Percentiles rank a stretch among this genome's conserved stretches.
Evolutionary conservation across 306 rosid species (phyloP).

Genomic region (Crataegus laevigata): DNA sequence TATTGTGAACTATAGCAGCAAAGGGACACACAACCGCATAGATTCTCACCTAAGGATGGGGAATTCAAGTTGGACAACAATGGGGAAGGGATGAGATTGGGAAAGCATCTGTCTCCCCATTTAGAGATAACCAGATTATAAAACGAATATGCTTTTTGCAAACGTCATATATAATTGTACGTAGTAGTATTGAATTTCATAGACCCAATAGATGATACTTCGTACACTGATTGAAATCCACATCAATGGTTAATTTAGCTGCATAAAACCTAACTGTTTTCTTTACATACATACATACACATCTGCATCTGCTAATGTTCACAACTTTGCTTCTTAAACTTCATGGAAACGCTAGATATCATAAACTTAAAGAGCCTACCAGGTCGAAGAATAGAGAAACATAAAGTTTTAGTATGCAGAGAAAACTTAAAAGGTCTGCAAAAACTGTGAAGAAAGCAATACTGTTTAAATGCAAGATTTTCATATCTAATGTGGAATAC

Average conservation of each 20-base stretch:
- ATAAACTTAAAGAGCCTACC: conserved; percentile 36
- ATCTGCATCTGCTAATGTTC: conserved; percentile 5
- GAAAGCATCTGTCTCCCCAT: not conserved
- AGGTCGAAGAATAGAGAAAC: not conserved
- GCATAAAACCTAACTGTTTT: conserved; percentile 1
- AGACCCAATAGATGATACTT: not conserved
- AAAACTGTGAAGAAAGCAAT: not conserved
- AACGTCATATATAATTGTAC: not conserved
- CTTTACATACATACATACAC: not conserved
- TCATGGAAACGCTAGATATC: conserved; percentile 13
- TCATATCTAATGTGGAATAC: not conserved
- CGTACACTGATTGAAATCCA: not conserved
- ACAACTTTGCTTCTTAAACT: conserved; percentile 13
- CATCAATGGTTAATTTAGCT: not conserved
- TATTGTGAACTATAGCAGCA: too few relatives aligned
- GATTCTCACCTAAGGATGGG: not conserved
- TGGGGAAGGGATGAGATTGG: not conserved
- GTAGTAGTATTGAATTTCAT: not conserved
- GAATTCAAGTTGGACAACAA: not conserved
- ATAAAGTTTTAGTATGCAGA: not conserved
- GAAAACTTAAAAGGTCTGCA: not conserved
- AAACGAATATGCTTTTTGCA: not conserved
- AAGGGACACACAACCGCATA: not conserved
- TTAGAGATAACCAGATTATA: not conserved
- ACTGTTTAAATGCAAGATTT: not conserved